A percentile compares a stretch with the other conserved stretches of the same genome.
Conservation (phyloP, 169 alveolate species). For the Plasmodium relictum region DNA sequence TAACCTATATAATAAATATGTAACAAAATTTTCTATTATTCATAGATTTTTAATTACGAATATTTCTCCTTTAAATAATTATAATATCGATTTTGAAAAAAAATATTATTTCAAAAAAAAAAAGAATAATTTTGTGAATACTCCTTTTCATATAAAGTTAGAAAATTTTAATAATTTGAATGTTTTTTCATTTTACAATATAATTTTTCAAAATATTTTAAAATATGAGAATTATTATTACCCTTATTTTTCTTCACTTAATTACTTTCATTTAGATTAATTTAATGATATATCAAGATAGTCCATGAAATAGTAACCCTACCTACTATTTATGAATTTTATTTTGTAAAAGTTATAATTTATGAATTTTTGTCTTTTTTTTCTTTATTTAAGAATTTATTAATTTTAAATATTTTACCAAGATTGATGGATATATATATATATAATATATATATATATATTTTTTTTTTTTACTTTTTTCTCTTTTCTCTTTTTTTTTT, state of each 20-base stretch:
- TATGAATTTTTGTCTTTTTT: no score
- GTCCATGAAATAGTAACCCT: no score
- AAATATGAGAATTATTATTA: constrained; percentile 54
- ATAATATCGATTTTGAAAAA: constrained; percentile 57
- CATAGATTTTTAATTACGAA: constrained; percentile 54
- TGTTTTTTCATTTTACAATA: constrained; percentile 45
- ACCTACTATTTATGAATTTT: no score
- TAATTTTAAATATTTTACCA: no score
- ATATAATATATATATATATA: no score
- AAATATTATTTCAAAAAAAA: constrained; percentile 41
- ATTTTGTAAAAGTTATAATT: no score
- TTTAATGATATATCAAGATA: no score
- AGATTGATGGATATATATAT: no score
- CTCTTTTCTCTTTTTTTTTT: no score
- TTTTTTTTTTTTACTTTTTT: no score
- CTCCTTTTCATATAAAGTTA: constrained; percentile 58
- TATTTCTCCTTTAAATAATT: constrained; percentile 60
- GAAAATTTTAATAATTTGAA: constrained; percentile 15
- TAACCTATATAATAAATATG: constrained; percentile 37
- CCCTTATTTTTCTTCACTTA: constrained; percentile 60
- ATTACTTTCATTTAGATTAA: constrained; percentile 18
- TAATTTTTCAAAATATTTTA: constrained; percentile 60
- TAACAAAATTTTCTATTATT: constrained; percentile 51
- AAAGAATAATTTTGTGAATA: constrained; percentile 16
- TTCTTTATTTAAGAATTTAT: no score